A percentile compares a stretch with the other conserved stretches of the same genome.
phyloP scores from a whole-genome alignment of 2,329 filamentous ascomycete species.

The Orbilia oligospora region DNA sequence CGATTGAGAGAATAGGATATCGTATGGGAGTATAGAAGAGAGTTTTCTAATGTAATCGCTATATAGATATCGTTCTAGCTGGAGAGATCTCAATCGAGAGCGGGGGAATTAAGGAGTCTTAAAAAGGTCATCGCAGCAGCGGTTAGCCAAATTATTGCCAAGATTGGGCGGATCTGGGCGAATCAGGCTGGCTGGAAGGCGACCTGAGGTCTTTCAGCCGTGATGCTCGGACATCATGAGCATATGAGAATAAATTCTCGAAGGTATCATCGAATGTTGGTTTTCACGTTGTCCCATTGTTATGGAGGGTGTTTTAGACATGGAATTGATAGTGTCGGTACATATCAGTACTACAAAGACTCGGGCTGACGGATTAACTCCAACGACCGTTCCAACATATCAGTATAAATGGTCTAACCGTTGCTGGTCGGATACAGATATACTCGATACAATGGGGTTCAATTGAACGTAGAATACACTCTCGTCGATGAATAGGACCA shows the following conservation, averaged over 20 bases:
- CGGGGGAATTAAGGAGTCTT: not conserved
- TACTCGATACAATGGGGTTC: too few relatives aligned
- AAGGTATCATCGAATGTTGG: not conserved
- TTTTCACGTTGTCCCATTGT: not conserved
- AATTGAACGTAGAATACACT: too few relatives aligned
- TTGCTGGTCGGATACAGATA: too few relatives aligned
- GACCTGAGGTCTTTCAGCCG: conserved; percentile 12
- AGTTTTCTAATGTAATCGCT: not conserved
- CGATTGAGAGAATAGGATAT: not conserved
- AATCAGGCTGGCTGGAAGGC: conserved; percentile 25
- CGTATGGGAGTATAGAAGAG: not conserved
- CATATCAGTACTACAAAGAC: not conserved
- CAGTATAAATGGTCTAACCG: too few relatives aligned
- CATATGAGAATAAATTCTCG: not conserved
- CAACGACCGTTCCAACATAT: not conserved
- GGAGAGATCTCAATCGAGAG: not conserved
- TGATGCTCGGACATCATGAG: not conserved
- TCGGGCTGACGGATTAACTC: not conserved
- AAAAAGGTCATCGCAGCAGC: not conserved
- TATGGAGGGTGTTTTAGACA: conserved; percentile 6
- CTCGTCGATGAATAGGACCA: too few relatives aligned
- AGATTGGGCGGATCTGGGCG: conserved; percentile 10
- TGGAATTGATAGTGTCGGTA: not conserved
- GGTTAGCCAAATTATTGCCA: conserved; percentile 10
- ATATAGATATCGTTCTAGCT: not conserved